Conservation (phyloP, 768 basidiomycete species). For the Pisolithus microcarpus region DNA sequence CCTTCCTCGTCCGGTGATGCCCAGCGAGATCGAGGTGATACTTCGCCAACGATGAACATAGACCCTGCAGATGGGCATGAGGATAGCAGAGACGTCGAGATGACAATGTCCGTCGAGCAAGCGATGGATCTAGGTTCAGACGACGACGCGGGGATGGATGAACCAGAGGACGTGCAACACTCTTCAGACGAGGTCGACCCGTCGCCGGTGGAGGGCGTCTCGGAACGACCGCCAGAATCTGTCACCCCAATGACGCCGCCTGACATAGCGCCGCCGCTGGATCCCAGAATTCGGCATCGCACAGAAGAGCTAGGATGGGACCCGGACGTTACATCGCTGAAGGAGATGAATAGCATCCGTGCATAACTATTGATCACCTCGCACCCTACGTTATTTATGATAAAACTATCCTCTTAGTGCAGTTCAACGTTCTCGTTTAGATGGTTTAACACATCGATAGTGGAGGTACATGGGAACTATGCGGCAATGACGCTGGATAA, state of each 20-base stretch:
- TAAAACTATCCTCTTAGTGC: background rate
- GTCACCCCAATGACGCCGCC: conserved; percentile 28
- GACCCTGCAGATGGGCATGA: conserved; percentile 10
- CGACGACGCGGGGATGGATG: conserved; percentile 14
- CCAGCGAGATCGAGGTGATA: background rate
- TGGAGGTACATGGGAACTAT: background rate
- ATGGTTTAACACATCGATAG: background rate
- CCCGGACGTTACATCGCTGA: conserved; percentile 11
- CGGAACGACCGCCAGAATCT: conserved; percentile 19
- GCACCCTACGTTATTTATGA: conserved; percentile 1
- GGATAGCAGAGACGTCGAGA: conserved; percentile 20
- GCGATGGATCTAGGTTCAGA: conserved; percentile 39
- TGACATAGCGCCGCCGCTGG: conserved; percentile 15
- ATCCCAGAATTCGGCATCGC: conserved; percentile 26
- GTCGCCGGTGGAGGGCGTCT: conserved; percentile 29
- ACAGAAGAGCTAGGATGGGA: conserved; percentile 24
- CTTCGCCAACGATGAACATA: conserved; percentile 1
- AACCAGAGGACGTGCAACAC: conserved; percentile 16
- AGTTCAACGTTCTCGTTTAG: background rate
- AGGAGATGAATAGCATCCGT: conserved; percentile 14
- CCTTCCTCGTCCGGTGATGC: conserved; percentile 14
- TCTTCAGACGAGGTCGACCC: conserved; percentile 25
- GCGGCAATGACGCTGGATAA: background rate
- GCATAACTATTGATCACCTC: conserved; percentile 2
- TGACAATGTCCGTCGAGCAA: conserved; percentile 37